Evolutionary conservation across 257 asterid species (phyloP).

Genomic region (Apocynum venetum): DNA sequence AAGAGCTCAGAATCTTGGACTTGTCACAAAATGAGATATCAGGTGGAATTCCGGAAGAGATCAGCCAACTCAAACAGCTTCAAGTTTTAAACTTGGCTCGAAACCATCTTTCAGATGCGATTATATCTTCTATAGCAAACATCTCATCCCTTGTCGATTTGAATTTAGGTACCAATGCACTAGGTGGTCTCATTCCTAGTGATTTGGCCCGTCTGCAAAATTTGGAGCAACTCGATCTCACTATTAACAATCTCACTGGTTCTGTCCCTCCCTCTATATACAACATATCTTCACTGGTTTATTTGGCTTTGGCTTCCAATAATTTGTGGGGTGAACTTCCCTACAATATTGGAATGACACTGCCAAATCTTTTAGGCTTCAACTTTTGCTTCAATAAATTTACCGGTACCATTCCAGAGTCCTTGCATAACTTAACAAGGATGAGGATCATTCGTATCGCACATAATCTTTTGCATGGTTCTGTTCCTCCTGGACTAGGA

Average conservation of each 20-base stretch:
- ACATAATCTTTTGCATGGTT: no score
- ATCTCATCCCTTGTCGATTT: slow-evolving; percentile 21
- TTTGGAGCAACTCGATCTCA: slow-evolving; percentile 44
- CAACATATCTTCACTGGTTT: slow-evolving; percentile 42
- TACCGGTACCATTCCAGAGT: no score
- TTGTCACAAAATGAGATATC: slow-evolving; percentile 41
- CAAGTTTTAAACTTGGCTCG: slow-evolving; percentile 36
- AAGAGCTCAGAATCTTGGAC: slow-evolving; percentile 32
- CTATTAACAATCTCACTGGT: slow-evolving; percentile 45
- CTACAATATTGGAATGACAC: slow-evolving; percentile 30
- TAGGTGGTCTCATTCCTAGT: slow-evolving; percentile 34
- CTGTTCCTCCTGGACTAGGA: no score
- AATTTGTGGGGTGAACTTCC: slow-evolving; percentile 47
- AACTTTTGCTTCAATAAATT: no score
- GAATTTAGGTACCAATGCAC: slow-evolving; percentile 30
- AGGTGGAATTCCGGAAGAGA: slow-evolving; percentile 37
- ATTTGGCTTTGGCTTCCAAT: slow-evolving; percentile 37
- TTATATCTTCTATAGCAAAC: slow-evolving; percentile 43
- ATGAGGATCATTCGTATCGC: no score
- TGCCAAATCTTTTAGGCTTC: slow-evolving; percentile 42
- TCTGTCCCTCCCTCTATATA: slow-evolving; percentile 42
- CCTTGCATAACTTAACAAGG: no score
- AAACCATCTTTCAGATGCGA: slow-evolving; percentile 42
- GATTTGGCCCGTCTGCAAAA: slow-evolving; percentile 30
- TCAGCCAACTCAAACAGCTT: slow-evolving; percentile 32